A percentile compares a stretch with the other conserved stretches of the same genome.
Conservation (phyloP, 495 filamentous ascomycete genomes). For the Aspergillus mulundensis region DNA sequence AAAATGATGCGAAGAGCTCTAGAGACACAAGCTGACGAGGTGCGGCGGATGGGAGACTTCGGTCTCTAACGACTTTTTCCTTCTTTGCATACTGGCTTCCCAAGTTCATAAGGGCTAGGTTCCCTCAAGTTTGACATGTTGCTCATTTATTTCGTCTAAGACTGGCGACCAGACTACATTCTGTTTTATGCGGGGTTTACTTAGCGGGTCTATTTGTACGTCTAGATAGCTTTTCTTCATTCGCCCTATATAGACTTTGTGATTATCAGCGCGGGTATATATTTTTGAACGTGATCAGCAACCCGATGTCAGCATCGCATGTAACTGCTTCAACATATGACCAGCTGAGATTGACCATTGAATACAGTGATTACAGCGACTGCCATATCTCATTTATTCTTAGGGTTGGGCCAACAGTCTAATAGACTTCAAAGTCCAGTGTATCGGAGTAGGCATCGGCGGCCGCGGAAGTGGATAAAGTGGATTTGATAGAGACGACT, state of each 20-base stretch:
- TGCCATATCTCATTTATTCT: not conserved
- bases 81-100: not conserved
- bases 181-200: not conserved
- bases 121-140: not conserved
- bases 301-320: too few relatives aligned
- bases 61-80: conserved; percentile 30
- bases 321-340: not conserved
- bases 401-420: not conserved
- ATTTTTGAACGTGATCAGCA: not conserved
- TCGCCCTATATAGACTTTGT: conserved; percentile 1
- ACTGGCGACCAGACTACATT: not conserved
- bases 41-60: conserved; percentile 68
- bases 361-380: not conserved
- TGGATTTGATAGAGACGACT: not conserved
- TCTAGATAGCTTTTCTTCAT: conserved; percentile 1
- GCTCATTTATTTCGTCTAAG: not conserved
- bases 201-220: not conserved
- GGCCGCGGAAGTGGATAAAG: not conserved
- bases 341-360: too few relatives aligned
- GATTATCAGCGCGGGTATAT: not conserved
- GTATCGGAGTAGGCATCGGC: not conserved
- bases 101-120: not conserved
- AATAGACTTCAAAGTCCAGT: too few relatives aligned
- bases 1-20: conserved; percentile 70
- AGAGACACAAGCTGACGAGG: conserved; percentile 77